These are phyloP conservation scores for Castanea crenata DNA, from an alignment of 306 rosid genomes.

Conservation along the genomic window DNA sequence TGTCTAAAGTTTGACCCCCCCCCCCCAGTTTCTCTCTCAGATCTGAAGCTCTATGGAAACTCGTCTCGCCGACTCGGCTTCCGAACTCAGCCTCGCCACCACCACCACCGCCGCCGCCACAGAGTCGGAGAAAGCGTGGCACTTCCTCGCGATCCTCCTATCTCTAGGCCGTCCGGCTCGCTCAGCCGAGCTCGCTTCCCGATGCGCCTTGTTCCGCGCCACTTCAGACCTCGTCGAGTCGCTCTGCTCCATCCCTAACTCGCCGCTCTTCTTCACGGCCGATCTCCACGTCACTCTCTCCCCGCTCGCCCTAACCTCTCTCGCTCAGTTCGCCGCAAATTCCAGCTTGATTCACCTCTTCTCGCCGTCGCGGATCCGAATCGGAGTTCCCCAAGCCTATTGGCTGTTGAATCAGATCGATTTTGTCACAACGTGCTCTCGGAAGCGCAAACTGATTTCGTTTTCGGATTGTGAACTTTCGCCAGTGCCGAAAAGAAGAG, in stretches of 20 bases:
- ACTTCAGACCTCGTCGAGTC: conserved; percentile 29
- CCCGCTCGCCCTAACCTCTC: conserved; percentile 13
- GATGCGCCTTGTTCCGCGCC: conserved; percentile 36
- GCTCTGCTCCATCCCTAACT: conserved; percentile 35
- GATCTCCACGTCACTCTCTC: conserved; percentile 39
- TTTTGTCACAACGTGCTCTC: background rate
- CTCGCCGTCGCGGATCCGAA: background rate
- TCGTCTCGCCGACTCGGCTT: background rate
- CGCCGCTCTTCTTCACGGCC: conserved; percentile 34
- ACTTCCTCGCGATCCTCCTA: conserved; percentile 31
- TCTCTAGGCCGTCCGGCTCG: conserved; percentile 35
- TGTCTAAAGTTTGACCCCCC: background rate
- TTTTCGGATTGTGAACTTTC: background rate
- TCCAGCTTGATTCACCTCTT: background rate
- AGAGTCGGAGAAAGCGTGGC: conserved; percentile 30
- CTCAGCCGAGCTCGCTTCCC: conserved; percentile 34
- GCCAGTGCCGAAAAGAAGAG: conserved; percentile 16
- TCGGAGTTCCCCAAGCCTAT: background rate
- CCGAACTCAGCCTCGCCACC: background rate
- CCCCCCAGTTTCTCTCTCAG: background rate
- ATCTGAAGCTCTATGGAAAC: conserved; percentile 29
- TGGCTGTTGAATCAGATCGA: background rate
- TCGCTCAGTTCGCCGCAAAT: conserved; percentile 7
- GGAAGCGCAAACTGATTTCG: conserved; percentile 38
- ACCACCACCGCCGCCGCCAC: background rate